A percentile compares a stretch with the other conserved stretches of the same genome.
Conservation (phyloP, 2,329 filamentous ascomycete genomes). For the Dactylellina sp. region DNA sequence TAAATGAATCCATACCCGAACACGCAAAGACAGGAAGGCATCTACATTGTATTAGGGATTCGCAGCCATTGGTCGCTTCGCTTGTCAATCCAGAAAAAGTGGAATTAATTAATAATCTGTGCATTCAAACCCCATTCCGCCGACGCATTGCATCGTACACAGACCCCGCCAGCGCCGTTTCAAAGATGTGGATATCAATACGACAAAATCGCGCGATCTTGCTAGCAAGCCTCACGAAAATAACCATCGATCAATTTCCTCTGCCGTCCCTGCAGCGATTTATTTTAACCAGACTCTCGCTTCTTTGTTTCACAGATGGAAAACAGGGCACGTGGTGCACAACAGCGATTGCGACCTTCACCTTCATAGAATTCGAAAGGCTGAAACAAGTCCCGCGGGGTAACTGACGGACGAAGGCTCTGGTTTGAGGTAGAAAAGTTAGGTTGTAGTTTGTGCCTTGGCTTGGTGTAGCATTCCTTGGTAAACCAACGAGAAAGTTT, state of each 20-base stretch:
- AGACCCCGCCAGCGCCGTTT: conserved; percentile 29
- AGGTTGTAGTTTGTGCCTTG: background rate
- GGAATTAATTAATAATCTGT: too few species aligned
- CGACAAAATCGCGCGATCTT: conserved; percentile 57
- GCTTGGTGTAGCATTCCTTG: background rate
- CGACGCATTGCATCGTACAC: background rate
- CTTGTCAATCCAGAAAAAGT: background rate
- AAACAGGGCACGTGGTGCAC: conserved; percentile 27
- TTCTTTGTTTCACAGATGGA: background rate
- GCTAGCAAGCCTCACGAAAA: conserved; percentile 21
- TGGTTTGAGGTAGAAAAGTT: conserved; percentile 26
- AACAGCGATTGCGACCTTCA: background rate
- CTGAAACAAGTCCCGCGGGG: conserved; percentile 34
- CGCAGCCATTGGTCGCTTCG: background rate
- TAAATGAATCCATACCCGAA: conserved; percentile 41
- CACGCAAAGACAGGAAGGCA: conserved; percentile 20
- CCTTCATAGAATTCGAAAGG: conserved; percentile 22
- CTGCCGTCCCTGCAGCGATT: conserved; percentile 39
- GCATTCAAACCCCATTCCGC: background rate
- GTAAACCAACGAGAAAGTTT: background rate
- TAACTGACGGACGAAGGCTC: conserved; percentile 17
- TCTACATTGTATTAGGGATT: background rate
- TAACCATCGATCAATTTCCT: conserved; percentile 1
- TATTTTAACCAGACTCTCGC: conserved; percentile 42
- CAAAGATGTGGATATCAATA: conserved; percentile 46